Base-by-base conservation (phyloP, 768 basidiomycete species). In the Trametopsis cervina region DNA sequence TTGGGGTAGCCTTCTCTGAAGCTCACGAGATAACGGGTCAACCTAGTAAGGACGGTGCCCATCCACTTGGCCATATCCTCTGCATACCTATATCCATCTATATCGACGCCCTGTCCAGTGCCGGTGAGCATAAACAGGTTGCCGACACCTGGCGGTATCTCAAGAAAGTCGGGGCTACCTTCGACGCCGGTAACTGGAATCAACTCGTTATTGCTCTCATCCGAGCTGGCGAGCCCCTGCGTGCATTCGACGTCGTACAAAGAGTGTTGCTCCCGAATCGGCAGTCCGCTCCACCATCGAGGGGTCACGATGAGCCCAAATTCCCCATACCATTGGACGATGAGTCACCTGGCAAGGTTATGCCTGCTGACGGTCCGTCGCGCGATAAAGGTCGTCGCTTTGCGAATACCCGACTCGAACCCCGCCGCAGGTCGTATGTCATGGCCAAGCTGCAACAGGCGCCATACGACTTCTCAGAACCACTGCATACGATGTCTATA, bases 141-240 rank as follows among this genome's bases (percentile, higher is more conserved):
- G 75, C 81, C 13, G 58, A 61, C 2, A 69, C 75, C 0, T 97
- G 95, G 93, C 67, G 69, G n/a, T 61, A 68, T 24, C 73, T 89
- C 42, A 75, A 76, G 51, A 54, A 63, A 10, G 64, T 70, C 9
- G 88, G 89, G 1, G 85, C 94, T 56, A 72, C 72, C 11, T 90
- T 92, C 62, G 89, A 94, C 61, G 76, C 86, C 11, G 81, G 86
- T 57, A 97, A 96, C 63, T 98, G 91, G 88, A 96, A 95, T 58
- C 81, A 89, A 57, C 73, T 96, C 22, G 75, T 74, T 21, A 71
- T 85, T 9, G 85, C 82, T 12, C 73, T 94, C 20, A 71, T 91
- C 33, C 81, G 87, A 24, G 89, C 86, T 0, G 89, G 88, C 21
- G 78, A 93, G 58, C 67, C 80, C n/a, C 81, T 85, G 56, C 83